A percentile compares a stretch with the other conserved stretches of the same genome.
Evolutionary conservation across 305 asterid genomes (phyloP).

Genomic region (Fraxinus greggii): DNA sequence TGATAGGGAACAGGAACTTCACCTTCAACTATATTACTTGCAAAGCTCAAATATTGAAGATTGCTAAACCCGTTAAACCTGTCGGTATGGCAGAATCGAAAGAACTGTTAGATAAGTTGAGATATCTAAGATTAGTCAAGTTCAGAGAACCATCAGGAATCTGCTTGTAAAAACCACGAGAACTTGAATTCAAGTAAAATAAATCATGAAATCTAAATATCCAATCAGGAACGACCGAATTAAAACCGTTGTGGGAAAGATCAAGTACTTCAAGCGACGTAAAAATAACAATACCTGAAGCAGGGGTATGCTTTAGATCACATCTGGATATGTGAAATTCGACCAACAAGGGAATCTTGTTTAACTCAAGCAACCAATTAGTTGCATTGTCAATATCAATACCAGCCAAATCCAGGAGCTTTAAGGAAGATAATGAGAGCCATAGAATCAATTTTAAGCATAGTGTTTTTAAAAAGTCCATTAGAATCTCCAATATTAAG

Average conservation of each 20-base stretch:
- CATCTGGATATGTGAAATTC: conserved; percentile 22
- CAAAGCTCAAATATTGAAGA: conserved; percentile 18
- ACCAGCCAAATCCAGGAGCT: conserved; percentile 15
- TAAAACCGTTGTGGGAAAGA: conserved; percentile 19
- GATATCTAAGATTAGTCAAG: conserved; percentile 18
- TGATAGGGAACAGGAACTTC: conserved; percentile 5
- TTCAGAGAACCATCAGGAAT: conserved; percentile 12
- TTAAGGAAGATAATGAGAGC: conserved; percentile 17
- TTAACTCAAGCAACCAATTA: conserved; percentile 9
- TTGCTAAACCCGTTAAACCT: not conserved
- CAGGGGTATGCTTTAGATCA: not conserved
- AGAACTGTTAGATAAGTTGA: conserved; percentile 21
- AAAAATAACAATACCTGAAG: not conserved
- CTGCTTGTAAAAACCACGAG: not conserved
- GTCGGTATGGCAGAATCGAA: conserved; percentile 14
- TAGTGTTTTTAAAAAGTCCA: not conserved
- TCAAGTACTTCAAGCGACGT: conserved; percentile 15
- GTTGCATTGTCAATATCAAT: not conserved
- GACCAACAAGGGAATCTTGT: not conserved
- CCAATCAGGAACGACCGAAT: conserved; percentile 13
- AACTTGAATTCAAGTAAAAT: conserved; percentile 18
- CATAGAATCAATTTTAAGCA: not conserved
- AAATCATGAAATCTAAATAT: conserved; percentile 16
- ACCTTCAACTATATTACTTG: conserved; percentile 11
- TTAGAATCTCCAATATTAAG: conserved; percentile 4